phyloP scores from a whole-genome alignment of 2,329 filamentous ascomycete genomes.

The Sporothrix sp. region DNA sequence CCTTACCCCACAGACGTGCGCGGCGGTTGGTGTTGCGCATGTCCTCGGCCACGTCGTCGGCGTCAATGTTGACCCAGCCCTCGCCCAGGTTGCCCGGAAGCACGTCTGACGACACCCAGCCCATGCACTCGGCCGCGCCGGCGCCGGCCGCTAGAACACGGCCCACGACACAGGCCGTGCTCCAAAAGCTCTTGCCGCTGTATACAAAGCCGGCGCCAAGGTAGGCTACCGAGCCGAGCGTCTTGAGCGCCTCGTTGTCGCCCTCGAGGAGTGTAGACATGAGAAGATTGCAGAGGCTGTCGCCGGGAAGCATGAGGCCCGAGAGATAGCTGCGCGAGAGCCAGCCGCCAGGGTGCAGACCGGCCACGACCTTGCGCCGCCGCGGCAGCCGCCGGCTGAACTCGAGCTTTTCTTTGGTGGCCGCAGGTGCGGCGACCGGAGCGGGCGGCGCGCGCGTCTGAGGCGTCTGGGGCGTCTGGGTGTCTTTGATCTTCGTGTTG shows the following conservation, averaged over 20 bases:
- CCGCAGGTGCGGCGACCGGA: conserved; percentile 12
- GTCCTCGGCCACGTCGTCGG: conserved; percentile 38
- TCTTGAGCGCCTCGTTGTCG: conserved; percentile 48
- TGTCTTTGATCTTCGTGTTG: conserved; percentile 30
- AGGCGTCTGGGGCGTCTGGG: conserved; percentile 20
- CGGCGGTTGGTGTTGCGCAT: conserved; percentile 13
- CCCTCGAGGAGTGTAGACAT: conserved; percentile 58
- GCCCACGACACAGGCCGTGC: conserved; percentile 54
- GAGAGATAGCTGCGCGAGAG: conserved; percentile 59
- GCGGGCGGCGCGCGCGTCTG: conserved; percentile 20
- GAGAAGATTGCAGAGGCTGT: conserved; percentile 51
- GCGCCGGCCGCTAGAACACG: conserved; percentile 53
- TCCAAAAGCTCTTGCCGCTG: conserved; percentile 57
- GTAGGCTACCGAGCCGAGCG: conserved; percentile 50
- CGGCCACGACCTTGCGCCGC: conserved; percentile 46
- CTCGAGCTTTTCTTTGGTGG: conserved; percentile 14
- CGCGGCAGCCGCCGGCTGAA: conserved; percentile 30
- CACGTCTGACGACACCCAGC: conserved; percentile 56
- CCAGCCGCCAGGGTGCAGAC: conserved; percentile 52
- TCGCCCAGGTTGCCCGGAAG: conserved; percentile 41
- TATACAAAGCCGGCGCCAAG: conserved; percentile 57
- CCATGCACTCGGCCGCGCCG: conserved; percentile 56
- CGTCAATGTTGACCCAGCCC: conserved; percentile 51
- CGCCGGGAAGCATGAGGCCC: conserved; percentile 54
- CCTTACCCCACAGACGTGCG: conserved; percentile 53